Evolutionary conservation across 192 early-diverging fungal species (phyloP).

Genomic region (Coemansia aciculifera): DNA sequence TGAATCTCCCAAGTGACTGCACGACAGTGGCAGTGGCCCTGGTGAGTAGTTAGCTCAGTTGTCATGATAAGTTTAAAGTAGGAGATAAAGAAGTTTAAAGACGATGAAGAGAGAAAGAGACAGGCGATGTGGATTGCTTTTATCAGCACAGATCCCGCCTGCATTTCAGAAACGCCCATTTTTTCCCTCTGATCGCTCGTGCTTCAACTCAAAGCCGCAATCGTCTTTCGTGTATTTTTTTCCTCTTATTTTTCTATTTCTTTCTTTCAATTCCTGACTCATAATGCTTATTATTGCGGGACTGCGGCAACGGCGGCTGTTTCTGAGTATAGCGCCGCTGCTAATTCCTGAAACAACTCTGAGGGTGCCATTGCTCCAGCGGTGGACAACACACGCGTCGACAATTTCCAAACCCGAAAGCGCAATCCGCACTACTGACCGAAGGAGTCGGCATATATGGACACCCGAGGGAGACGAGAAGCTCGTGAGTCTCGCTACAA

Average conservation of each 20-base stretch:
- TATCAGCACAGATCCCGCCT: background rate
- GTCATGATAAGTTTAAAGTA: background rate
- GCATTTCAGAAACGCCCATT: background rate
- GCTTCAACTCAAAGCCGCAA: background rate
- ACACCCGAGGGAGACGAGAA: slow-evolving; percentile 1
- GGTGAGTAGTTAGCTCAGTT: slow-evolving; percentile 27
- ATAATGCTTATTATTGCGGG: background rate
- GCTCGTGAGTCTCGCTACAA: background rate
- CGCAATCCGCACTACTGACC: background rate
- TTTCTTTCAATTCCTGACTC: background rate
- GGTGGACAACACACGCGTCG: background rate
- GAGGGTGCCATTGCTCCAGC: background rate
- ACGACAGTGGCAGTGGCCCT: slow-evolving; percentile 45
- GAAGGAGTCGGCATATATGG: slow-evolving; percentile 5
- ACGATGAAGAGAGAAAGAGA: background rate
- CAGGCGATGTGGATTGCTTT: background rate
- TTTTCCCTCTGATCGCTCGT: background rate
- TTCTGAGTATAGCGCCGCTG: background rate
- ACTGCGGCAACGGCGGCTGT: background rate
- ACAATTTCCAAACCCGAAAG: background rate
- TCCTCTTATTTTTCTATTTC: background rate
- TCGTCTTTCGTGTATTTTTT: background rate
- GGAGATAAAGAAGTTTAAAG: background rate
- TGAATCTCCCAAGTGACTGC: slow-evolving; percentile 41
- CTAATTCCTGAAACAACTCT: background rate